Percentiles rank a stretch among this genome's conserved stretches.
phyloP scores from a whole-genome alignment of 2,329 filamentous ascomycete genomes.

The Colletotrichum sp. region DNA sequence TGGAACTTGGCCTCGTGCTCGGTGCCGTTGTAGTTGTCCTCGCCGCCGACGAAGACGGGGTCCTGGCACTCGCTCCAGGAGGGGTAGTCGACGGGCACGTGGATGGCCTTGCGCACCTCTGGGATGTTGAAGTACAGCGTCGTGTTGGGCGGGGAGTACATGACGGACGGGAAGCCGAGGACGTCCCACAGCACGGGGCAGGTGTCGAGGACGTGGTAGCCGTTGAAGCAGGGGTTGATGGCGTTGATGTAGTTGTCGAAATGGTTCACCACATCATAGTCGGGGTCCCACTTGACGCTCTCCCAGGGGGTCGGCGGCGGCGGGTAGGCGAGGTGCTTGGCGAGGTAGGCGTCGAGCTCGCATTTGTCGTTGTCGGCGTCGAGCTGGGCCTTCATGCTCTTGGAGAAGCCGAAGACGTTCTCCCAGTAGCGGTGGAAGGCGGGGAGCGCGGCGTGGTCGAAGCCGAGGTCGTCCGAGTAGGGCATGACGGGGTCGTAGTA shows the following conservation, averaged over 20 bases:
- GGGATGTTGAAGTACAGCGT: conserved; percentile 73
- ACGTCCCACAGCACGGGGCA: conserved; percentile 76
- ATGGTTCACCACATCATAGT: conserved; percentile 60
- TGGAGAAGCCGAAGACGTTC: conserved; percentile 67
- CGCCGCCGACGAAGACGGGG: not conserved
- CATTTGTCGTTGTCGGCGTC: conserved; percentile 60
- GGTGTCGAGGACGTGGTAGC: conserved; percentile 75
- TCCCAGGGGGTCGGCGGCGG: conserved; percentile 57
- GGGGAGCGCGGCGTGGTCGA: conserved; percentile 50
- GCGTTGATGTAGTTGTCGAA: conserved; percentile 57
- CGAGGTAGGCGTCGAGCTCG: conserved; percentile 65
- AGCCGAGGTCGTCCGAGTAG: conserved; percentile 8
- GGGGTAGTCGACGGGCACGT: conserved; percentile 55
- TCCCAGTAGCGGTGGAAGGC: conserved; percentile 66
- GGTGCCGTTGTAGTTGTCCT: conserved; percentile 1
- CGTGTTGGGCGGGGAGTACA: conserved; percentile 65
- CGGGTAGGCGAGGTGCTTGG: conserved; percentile 71
- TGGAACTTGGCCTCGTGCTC: conserved; percentile 48
- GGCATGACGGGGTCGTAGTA: conserved; percentile 52
- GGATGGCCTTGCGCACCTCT: conserved; percentile 72
- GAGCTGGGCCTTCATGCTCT: conserved; percentile 58
- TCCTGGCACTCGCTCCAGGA: conserved; percentile 2
- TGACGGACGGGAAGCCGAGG: conserved; percentile 66
- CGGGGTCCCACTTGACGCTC: conserved; percentile 44
- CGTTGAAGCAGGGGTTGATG: conserved; percentile 80